Evolutionary conservation across 345 rosid species (phyloP).

Genomic region (Euphorbia peplus): DNA sequence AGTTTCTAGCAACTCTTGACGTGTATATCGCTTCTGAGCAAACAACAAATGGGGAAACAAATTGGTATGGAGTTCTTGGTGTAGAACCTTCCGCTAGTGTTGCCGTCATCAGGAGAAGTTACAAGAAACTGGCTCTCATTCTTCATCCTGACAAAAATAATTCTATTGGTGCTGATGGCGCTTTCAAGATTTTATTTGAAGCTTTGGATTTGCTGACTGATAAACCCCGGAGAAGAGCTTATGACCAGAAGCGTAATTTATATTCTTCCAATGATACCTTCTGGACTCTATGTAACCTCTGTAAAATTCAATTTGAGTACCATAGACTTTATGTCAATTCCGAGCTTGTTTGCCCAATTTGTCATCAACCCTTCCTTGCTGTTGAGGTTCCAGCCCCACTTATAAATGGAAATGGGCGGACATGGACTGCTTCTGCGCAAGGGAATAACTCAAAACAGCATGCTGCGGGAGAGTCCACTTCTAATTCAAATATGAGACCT

Average conservation of each 20-base stretch:
- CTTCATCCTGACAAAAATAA: constrained; percentile 44
- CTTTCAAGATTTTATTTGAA: constrained; percentile 42
- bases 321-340: constrained; percentile 25
- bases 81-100: constrained; percentile 41
- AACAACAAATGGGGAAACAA: constrained; percentile 37
- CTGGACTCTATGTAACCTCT: constrained; percentile 48
- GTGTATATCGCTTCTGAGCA: constrained; percentile 28
- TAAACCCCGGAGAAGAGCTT: constrained; percentile 33
- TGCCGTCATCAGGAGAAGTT: constrained; percentile 36
- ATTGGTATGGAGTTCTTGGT: constrained; percentile 50
- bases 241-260: constrained; percentile 45
- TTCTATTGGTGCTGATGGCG: constrained; percentile 46
- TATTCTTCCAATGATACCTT: too few relatives aligned
- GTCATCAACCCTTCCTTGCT: constrained; percentile 40
- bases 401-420: constrained; percentile 18
- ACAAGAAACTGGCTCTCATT: constrained; percentile 33
- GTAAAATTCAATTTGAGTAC: constrained; percentile 43
- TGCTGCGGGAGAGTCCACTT: constrained; percentile 5
- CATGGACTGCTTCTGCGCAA: constrained; percentile 9
- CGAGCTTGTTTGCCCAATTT: constrained; percentile 39
- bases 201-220: constrained; percentile 47
- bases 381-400: constrained; percentile 36
- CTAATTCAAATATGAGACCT: constrained; percentile 10
- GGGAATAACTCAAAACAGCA: constrained; percentile 17
- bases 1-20: constrained; percentile 38